phyloP scores from a whole-genome alignment of 2,329 filamentous ascomycete species.

The Beauveria sp. region DNA sequence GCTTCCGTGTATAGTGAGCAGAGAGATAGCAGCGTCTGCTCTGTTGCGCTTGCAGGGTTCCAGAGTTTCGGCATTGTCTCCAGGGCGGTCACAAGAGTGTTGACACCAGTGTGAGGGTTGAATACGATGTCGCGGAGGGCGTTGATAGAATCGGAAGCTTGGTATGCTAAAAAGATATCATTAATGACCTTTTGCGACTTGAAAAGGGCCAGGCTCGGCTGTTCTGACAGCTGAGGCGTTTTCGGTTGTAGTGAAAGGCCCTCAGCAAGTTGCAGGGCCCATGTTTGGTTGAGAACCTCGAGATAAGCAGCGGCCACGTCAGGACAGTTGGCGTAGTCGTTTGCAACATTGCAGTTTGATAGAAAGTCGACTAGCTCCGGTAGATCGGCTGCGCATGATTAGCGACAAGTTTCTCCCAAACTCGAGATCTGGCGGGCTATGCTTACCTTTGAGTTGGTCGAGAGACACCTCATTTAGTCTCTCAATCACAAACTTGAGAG shows the following conservation, averaged over 20 bases:
- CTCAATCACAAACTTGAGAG: slow-evolving; percentile 49
- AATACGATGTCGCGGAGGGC: slow-evolving; percentile 23
- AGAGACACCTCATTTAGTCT: slow-evolving; percentile 40
- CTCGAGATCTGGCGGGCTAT: not conserved
- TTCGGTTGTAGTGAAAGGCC: slow-evolving; percentile 15
- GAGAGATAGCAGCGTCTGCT: slow-evolving; percentile 25
- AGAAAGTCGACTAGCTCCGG: slow-evolving; percentile 25
- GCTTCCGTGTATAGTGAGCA: slow-evolving; percentile 36
- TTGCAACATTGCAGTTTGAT: slow-evolving; percentile 18
- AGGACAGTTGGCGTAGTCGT: slow-evolving; percentile 23
- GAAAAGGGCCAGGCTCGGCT: slow-evolving; percentile 29
- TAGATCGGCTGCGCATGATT: slow-evolving; percentile 22
- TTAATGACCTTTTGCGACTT: slow-evolving; percentile 30
- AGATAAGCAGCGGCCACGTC: slow-evolving; percentile 39
- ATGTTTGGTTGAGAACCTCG: slow-evolving; percentile 37
- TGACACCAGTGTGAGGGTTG: slow-evolving; percentile 22
- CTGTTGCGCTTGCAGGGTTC: slow-evolving; percentile 16
- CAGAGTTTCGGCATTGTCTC: slow-evolving; percentile 29
- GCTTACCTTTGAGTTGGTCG: slow-evolving; percentile 35
- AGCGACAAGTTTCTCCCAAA: slow-evolving; percentile 8
- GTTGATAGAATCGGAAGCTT: slow-evolving; percentile 16
- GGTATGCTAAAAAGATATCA: slow-evolving; percentile 27
- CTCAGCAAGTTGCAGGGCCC: slow-evolving; percentile 21
- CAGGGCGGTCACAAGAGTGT: slow-evolving; percentile 31
- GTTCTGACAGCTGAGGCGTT: slow-evolving; percentile 16